A percentile compares a stretch with the other conserved stretches of the same genome.
phyloP scores from a whole-genome alignment of 306 rosid genomes.

The Heteromeles arbutifolia region DNA sequence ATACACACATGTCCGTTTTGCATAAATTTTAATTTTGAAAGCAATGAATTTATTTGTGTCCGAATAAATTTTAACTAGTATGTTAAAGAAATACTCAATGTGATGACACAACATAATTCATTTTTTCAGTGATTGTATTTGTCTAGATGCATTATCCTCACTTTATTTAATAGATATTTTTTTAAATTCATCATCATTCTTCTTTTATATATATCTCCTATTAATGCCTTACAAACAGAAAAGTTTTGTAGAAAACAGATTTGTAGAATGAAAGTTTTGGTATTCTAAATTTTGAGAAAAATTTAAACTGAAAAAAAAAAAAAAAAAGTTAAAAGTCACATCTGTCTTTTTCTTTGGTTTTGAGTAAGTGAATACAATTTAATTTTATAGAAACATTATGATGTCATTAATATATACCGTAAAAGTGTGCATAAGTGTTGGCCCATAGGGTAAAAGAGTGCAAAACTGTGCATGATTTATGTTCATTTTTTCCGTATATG shows the following conservation, averaged over 20 bases:
- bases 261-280: neutral
- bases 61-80: neutral
- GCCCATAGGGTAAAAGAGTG: neutral
- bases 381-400: neutral
- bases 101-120: neutral
- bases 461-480: neutral
- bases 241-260: neutral
- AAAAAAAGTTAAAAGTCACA: neutral
- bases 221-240: neutral
- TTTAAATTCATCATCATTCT: neutral
- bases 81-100: neutral
- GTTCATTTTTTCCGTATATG: neutral
- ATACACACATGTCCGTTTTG: too few relatives aligned
- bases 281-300: neutral
- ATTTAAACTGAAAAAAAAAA: neutral
- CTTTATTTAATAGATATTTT: neutral
- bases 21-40: too few relatives aligned
- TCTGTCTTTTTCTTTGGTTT: neutral
- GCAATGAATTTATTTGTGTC: too few relatives aligned
- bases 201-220: neutral
- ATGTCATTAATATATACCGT: neutral
- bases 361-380: neutral
- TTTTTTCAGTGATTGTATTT: neutral
- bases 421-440: neutral
- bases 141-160: neutral